Evolutionary conservation across 352 stramenopile species (phyloP).

Genomic region (Phytophthora citricola): DNA sequence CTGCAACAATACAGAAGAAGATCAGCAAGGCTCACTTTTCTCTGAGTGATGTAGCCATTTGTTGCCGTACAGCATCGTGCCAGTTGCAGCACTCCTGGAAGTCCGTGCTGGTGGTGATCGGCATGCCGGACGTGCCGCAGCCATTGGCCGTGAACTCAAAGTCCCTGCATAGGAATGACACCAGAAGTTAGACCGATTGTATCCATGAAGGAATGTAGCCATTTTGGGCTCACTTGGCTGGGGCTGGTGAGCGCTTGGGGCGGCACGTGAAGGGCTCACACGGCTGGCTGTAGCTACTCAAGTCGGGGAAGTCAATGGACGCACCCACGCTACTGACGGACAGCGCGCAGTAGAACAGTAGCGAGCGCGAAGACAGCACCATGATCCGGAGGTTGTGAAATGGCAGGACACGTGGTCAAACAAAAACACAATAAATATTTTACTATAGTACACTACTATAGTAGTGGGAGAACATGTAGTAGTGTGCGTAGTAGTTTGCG

Average conservation of each 20-base stretch:
- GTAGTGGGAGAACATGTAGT: too few relatives aligned
- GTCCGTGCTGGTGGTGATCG: constrained; percentile 51
- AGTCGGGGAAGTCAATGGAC: constrained; percentile 30
- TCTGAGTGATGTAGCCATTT: background rate
- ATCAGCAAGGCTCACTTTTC: background rate
- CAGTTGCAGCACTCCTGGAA: constrained; percentile 83
- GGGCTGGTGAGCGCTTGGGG: constrained; percentile 18
- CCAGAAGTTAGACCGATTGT: constrained; percentile 2
- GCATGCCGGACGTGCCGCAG: constrained; percentile 68
- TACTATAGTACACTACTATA: too few relatives aligned
- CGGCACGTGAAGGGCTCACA: constrained; percentile 54
- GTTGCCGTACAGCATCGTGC: constrained; percentile 71
- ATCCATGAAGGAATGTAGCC: constrained; percentile 19
- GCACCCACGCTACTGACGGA: constrained; percentile 11
- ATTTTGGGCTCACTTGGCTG: constrained; percentile 31
- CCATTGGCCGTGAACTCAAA: constrained; percentile 82
- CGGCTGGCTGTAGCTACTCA: constrained; percentile 45
- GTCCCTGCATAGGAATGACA: constrained; percentile 37
- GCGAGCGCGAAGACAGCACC: constrained; percentile 17
- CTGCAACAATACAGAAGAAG: constrained; percentile 30
- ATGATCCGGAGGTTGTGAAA: constrained; percentile 11
- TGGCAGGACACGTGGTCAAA: constrained; percentile 17
- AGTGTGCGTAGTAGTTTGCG: too few relatives aligned
- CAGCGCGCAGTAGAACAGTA: constrained; percentile 28
- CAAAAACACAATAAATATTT: too few relatives aligned